These are phyloP conservation scores for Ceratobasidium sp. DNA, from an alignment of 1,284 basidiomycete genomes.

Conservation along the genomic window DNA sequence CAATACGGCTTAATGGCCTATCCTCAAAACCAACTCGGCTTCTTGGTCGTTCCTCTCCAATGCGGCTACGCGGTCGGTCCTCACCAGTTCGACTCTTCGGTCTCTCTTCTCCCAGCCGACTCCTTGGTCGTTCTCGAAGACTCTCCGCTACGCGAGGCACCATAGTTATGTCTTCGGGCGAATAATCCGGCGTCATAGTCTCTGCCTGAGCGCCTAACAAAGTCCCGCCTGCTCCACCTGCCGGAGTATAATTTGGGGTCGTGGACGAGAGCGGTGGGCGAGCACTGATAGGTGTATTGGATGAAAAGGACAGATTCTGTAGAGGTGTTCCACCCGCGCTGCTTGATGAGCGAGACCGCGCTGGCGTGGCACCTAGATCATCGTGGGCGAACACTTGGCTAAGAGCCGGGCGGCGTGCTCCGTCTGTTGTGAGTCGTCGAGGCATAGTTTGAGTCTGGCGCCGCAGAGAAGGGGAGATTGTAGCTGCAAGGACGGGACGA, in stretches of 20 bases:
- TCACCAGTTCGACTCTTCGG: neutral
- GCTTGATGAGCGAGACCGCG: constrained; percentile 13
- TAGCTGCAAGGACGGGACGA: neutral
- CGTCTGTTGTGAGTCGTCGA: constrained; percentile 20
- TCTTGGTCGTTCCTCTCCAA: constrained; percentile 7
- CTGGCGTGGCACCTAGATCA: neutral
- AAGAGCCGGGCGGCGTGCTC: constrained; percentile 4
- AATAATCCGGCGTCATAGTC: constrained; percentile 9
- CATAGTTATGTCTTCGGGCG: constrained; percentile 1
- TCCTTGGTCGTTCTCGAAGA: constrained; percentile 20
- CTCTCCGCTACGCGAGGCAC: neutral
- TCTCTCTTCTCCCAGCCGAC: constrained; percentile 23
- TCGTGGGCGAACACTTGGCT: constrained; percentile 34
- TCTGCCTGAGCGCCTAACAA: neutral
- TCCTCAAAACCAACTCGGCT: neutral
- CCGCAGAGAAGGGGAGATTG: constrained; percentile 6
- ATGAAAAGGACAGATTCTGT: neutral
- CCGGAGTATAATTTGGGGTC: constrained; percentile 28
- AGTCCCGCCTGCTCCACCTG: neutral
- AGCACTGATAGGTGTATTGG: neutral
- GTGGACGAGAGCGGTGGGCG: constrained; percentile 8
- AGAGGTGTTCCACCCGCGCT: neutral
- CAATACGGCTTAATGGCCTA: neutral
- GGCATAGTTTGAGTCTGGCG: constrained; percentile 40
- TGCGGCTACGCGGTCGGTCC: constrained; percentile 2